Evolutionary conservation across 2,329 filamentous ascomycete species (phyloP), one percentile per base, ranked within the genome.

Genomic region (Aspergillus quadrilineatus): DNA sequence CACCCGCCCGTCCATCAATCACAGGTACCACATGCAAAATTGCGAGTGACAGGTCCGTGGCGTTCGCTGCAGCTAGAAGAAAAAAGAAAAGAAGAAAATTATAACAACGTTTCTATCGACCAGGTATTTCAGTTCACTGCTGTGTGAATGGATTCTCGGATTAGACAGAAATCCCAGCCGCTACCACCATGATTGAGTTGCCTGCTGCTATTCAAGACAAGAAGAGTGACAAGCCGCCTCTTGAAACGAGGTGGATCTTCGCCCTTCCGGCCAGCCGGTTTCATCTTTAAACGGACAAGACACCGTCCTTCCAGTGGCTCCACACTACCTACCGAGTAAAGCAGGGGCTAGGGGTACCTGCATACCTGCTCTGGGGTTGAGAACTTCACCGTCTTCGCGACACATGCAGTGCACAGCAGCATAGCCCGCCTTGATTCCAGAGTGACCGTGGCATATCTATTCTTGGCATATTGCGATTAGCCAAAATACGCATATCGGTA

Each of bases 201-300:
- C 26, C 28, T 29, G 28, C 5, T 12, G 15, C 22, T 22, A 22
- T 22, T 22, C 22, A 28, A 22, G 44, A 4, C 32, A 32, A 17
- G 34, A 9, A 15, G 46, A 34, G 28, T 54, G 50, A 41, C 28
- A 50, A 55, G 55, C 51, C 34, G 34, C 32, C 29, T 42, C 37
- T n/a, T 53, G 51, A 57, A 57, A 57, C 50, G 45, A 50, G 48
- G 52, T 46, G 55, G 47, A 42, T 52, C 53, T 52, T 46, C n/a
- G 43, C 37, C 29, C 26, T 64, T 57, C 54, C 59, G 58, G 30
- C 53, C 50, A 63, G 62, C 60, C 62, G 62, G 62, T 64, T 63
- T 65, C 63, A 64, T 57, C 54, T 60, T 50, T 46, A 39, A 51
- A 50, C 58, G 47, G 59, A 53, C 50, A 58, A 57, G 14, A 53